Base-by-base conservation (phyloP, 108 stramenopile genomes). In the Cyclotella kingstonii region DNA sequence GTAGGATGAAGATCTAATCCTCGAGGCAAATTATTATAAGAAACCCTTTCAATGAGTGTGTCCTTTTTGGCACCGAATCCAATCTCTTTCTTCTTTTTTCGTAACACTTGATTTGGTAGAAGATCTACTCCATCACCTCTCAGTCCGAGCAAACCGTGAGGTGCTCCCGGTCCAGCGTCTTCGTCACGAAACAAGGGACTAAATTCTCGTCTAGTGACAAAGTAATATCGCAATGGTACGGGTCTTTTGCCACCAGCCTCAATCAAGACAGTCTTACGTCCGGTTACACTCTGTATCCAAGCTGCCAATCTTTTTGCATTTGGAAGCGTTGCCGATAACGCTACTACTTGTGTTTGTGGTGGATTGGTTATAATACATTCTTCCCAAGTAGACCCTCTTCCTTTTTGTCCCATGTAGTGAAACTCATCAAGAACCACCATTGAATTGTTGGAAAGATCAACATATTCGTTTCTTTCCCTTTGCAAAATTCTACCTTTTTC, bases 351-450 rank as follows among this genome's bases (percentile, higher is more conserved):
- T 6, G 91, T 83, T 55, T 85, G 78, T 4, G 61, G 18, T 7
- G 96, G 95, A 29, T 84, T 89, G 29, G 79, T 81, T 56, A 97
- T 95, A 31, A 97, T 81, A 42, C 79, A 81, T 61, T 97, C 96
- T 58, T 97, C 96, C 96, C 96, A 97, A 28, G 96, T 91, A 18
- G 91, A 89, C 7, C 96, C 96, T 25, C 96, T 64, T 38, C 93
- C 89, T 41, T 81, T 84, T 48, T 90, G 84, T 55, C 94, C 94
- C 91, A 97, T 96, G 81, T 95, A 97, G 78, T 97, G 96, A 62
- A 97, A 96, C 68, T 97, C 96, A 58, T 97, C 96, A 63, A 97
- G 78, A 19, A 96, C 93, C 10, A 94, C 93, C 18, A 91, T 87
- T 11, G 84, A 82, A 50, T 89, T 86, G 23, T 83, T 78, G 12